Conservation (phyloP, 2,329 filamentous ascomycete species). For the Blastomyces parvus region DNA sequence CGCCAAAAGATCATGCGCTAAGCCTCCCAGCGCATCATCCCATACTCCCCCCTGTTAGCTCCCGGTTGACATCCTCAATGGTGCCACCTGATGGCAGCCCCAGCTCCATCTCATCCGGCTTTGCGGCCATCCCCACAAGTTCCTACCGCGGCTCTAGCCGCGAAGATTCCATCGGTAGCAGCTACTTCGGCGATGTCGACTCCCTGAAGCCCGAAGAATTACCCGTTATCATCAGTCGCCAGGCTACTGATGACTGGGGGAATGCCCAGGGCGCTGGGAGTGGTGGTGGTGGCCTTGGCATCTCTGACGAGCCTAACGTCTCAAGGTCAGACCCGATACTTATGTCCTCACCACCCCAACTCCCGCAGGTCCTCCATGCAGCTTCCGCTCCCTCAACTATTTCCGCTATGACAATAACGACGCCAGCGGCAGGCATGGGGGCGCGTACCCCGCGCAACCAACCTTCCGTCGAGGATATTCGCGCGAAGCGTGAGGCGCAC, state of each 20-base stretch:
- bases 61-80: slow-evolving; percentile 47
- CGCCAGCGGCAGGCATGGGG: slow-evolving; percentile 17
- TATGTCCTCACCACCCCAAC: slow-evolving; percentile 8
- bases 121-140: slow-evolving; percentile 59
- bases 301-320: slow-evolving; percentile 49
- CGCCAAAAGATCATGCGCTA: slow-evolving; percentile 51
- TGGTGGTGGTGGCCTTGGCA: slow-evolving; percentile 56
- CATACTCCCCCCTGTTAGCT: slow-evolving; percentile 39
- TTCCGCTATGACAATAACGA: slow-evolving; percentile 35
- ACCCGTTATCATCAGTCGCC: slow-evolving; percentile 64
- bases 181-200: slow-evolving; percentile 78
- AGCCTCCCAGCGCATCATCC: slow-evolving; percentile 45
- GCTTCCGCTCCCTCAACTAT: slow-evolving; percentile 57
- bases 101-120: slow-evolving; percentile 63
- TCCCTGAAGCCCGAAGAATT: slow-evolving; percentile 68
- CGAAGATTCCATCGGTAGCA: slow-evolving; percentile 74
- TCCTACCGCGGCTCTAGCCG: slow-evolving; percentile 72
- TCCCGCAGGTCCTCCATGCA: slow-evolving; percentile 45
- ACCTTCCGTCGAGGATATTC: slow-evolving; percentile 63
- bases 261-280: neutral
- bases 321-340: slow-evolving; percentile 8
- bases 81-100: slow-evolving; percentile 68
- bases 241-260: slow-evolving; percentile 54
- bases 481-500: slow-evolving; percentile 62
- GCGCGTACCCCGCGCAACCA: slow-evolving; percentile 48